These are phyloP conservation scores for Stylosanthes scabra DNA, from an alignment of 331 rosid genomes.

Conservation along the genomic window DNA sequence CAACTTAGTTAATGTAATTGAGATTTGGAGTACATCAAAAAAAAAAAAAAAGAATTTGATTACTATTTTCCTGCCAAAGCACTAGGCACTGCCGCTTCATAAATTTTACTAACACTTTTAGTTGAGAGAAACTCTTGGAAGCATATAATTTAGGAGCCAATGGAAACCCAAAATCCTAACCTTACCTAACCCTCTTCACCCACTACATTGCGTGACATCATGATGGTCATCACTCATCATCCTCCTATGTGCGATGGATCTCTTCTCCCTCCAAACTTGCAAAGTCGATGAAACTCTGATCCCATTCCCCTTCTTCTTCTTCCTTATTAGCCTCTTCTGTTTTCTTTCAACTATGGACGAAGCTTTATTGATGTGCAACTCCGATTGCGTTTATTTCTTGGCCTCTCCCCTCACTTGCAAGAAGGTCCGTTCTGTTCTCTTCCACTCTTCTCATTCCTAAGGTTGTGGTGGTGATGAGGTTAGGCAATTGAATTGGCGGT, in stretches of 20 bases:
- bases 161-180: no score
- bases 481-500: no score
- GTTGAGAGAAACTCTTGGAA: no score
- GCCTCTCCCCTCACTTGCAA: slow-evolving; percentile 96
- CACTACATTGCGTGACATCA: background rate
- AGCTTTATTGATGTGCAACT: slow-evolving; percentile 66
- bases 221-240: background rate
- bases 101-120: no score
- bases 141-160: no score
- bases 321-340: background rate
- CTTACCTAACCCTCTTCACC: no score
- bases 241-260: slow-evolving; percentile 4
- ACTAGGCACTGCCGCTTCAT: no score
- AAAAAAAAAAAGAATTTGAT: no score
- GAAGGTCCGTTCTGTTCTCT: slow-evolving; percentile 56
- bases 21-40: no score
- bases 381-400: slow-evolving; percentile 87
- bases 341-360: slow-evolving; percentile 61
- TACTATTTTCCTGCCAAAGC: no score
- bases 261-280: background rate
- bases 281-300: slow-evolving; percentile 26
- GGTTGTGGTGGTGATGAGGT: no score
- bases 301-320: background rate
- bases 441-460: background rate
- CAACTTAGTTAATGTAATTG: no score